Evolutionary conservation across 2,329 filamentous ascomycete genomes (phyloP), one percentile per base, ranked within the genome.

Genomic region (Clonostachys solani): DNA sequence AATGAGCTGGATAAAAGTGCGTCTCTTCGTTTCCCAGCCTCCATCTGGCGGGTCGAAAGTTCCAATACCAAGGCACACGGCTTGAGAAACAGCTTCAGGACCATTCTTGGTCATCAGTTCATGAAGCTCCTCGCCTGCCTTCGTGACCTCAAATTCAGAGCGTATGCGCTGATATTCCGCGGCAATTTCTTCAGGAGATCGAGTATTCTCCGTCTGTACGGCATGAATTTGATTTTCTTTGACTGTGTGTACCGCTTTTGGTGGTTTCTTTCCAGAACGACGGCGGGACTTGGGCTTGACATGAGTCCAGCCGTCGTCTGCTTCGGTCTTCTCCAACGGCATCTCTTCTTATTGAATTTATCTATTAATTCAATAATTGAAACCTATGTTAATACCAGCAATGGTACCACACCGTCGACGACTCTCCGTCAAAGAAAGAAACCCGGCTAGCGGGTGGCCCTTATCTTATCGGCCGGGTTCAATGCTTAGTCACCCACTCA

Each of bases 21-120:
- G 67, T 43, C 72, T 63, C 50, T 70, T 71, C 3, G 65, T 63
- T n/a, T 72, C 68, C 64, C 66, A 72, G 0, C 65, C 68, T 1
- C 67, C 71, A 41, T 76, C 71, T 4, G 62, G 60, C 3, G 76
- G 75, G 44, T 81, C 75, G 50, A 81, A 81, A 0, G 75, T 69
- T 3, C 80, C 80, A 3, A 78, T 61, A 0, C 80, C 80, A 6
- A 83, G 66, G 49, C 78, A 81, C 6, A 83, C 54, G 2, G 77
- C 80, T 9, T 51, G 46, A 12, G 51, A 48, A 2, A 63, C 44
- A 0, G 33, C 16, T 8, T 29, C 44, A 4, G 29, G 45, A 12
- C 40, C 33, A 13, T 36, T 36, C n/a, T 46, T 35, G 34, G 29
- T 29, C 18, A 52, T 44, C 1, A 46, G 16, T 12, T 33, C 42